Base-by-base conservation (phyloP, 306 rosid genomes). In the Mimosa bimucronata region DNA sequence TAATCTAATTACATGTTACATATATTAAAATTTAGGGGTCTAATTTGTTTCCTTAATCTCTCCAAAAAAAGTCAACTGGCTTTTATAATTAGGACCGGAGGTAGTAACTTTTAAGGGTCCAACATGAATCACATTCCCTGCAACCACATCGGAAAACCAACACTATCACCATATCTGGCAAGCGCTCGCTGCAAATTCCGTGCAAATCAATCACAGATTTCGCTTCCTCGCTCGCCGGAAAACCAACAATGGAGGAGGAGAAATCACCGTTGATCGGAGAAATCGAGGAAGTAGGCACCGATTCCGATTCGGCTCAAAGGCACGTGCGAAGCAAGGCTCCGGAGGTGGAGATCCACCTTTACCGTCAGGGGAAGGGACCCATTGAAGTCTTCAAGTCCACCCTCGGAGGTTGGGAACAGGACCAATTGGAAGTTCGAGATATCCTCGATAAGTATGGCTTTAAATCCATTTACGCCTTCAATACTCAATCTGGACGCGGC, bases 401-500 rank as follows among this genome's bases (percentile, higher is more conserved):
- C 28, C 82, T 95, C 3, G 98, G 97, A 0, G 98, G 98, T 40
- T 93, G 94, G 94, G 98, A 91, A n/a, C 97, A 90, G 82, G 89
- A 95, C 85, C 93, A 95, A 86, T 61, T 95, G 41, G 97, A 95
- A 77, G 88, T 95, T 9, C 85, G 93, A 0, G 89, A 90, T 30
- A 89, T 92, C 37, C 94, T 95, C n/a, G 94, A 95, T 9, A 90
- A 86, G 15, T 76, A 89, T 61, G 92, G 89, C 8, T 78, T 95
- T 79, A 92, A 95, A 73, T 81, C 91, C 31, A n/a, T 93, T 4
- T 91, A 42, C 65, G 97, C 98, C 0, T 95, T 92, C 76, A 89
- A 83, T 44, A 78, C 87, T 8, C 81, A 31, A 23, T 42, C 85
- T 2, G 89, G 84, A n/a, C 98, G 98, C 44, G 92, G 96, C 6